Percentiles rank a stretch among this genome's conserved stretches.
These are phyloP conservation scores for Trichoderma sp. DNA, from an alignment of 2,329 filamentous ascomycete species.

Conservation along the genomic window DNA sequence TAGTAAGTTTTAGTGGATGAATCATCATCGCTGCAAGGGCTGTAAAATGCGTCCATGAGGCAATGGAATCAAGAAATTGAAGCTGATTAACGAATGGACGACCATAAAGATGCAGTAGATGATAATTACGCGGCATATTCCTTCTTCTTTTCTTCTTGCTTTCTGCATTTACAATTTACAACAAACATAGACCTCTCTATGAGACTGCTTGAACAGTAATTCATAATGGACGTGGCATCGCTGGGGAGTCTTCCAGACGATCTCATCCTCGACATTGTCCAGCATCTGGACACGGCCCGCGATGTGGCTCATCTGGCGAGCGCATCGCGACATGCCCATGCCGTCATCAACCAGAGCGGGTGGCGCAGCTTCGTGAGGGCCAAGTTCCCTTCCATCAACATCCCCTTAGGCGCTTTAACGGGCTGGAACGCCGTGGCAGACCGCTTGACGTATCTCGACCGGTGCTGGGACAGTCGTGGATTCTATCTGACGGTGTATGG, in stretches of 20 bases:
- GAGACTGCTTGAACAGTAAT: neutral
- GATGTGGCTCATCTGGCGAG: slow-evolving; percentile 47
- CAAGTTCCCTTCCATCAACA: slow-evolving; percentile 45
- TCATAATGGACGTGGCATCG: slow-evolving; percentile 31
- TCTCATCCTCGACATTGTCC: slow-evolving; percentile 50
- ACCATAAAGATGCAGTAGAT: neutral
- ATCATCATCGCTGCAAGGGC: slow-evolving; percentile 1
- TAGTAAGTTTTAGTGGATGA: slow-evolving; percentile 17
- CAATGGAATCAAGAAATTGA: neutral
- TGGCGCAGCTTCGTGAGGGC: slow-evolving; percentile 53
- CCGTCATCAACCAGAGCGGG: slow-evolving; percentile 43
- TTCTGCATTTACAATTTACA: neutral
- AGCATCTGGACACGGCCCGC: slow-evolving; percentile 49
- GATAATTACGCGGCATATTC: neutral
- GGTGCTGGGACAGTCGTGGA: slow-evolving; percentile 54
- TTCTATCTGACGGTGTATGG: slow-evolving; percentile 39
- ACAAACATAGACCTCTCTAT: neutral
- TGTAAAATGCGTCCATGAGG: neutral
- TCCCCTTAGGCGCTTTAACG: slow-evolving; percentile 32
- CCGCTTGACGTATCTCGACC: slow-evolving; percentile 51
- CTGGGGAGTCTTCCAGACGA: slow-evolving; percentile 52
- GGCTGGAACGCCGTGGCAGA: slow-evolving; percentile 45
- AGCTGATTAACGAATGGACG: neutral
- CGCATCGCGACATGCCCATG: slow-evolving; percentile 42
- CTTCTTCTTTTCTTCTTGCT: neutral